These are phyloP conservation scores for Aristolochia contorta DNA, from an alignment of 164 flowering plant genomes.

Conservation along the genomic window DNA sequence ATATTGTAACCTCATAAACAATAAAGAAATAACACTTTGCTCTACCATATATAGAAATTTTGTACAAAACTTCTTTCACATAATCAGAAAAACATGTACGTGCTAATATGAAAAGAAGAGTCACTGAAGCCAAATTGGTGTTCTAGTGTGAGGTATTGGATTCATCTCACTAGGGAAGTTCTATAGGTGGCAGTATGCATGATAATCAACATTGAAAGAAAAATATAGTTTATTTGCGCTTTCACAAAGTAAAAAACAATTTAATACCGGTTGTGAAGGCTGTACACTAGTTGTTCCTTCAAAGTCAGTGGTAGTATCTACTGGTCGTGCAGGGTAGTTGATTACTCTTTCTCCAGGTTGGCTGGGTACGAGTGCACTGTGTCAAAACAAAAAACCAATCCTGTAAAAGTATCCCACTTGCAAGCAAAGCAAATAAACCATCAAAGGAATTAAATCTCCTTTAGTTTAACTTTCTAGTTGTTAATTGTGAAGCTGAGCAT, in stretches of 20 bases:
- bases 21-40: too few relatives aligned
- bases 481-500: too few relatives aligned
- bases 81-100: too few relatives aligned
- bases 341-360: conserved; percentile 75
- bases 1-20: too few relatives aligned
- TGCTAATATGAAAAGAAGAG: too few relatives aligned
- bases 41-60: too few relatives aligned
- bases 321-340: conserved; percentile 88
- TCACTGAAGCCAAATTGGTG: too few relatives aligned
- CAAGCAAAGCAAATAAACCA: background rate
- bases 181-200: background rate
- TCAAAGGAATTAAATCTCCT: conserved; percentile 4
- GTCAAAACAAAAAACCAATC: conserved; percentile 9
- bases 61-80: too few relatives aligned
- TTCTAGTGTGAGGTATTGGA: too few relatives aligned
- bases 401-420: conserved; percentile 11
- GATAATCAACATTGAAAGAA: background rate
- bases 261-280: conserved; percentile 66
- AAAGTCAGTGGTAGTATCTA: conserved; percentile 80
- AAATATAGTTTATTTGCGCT: background rate
- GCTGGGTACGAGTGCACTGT: conserved; percentile 71
- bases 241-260: background rate
- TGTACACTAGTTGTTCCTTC: conserved; percentile 90
- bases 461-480: background rate
- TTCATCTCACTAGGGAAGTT: too few relatives aligned